Evolutionary conservation across 495 filamentous ascomycete species (phyloP).

Genomic region (Lasiosphaeris hirsuta): DNA sequence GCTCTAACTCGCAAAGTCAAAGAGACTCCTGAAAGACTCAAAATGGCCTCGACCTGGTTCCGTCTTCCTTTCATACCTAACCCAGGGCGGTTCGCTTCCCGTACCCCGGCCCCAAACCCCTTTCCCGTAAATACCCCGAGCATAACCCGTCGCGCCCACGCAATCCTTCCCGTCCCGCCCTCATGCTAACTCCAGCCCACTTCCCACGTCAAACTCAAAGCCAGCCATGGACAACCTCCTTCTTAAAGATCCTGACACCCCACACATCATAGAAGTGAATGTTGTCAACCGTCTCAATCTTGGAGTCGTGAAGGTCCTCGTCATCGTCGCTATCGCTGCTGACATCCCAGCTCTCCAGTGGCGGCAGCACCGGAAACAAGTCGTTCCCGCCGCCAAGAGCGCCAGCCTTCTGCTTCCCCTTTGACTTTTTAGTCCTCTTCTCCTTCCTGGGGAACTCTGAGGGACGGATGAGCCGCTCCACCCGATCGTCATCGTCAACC

Average conservation of each 20-base stretch:
- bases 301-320: conserved; percentile 13
- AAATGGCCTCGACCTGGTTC: too few species aligned
- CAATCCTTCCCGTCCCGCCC: too few species aligned
- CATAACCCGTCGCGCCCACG: too few species aligned
- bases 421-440: conserved; percentile 24
- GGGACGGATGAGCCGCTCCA: conserved; percentile 41
- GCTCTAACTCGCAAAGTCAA: neutral
- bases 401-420: conserved; percentile 30
- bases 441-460: conserved; percentile 23
- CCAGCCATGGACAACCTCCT: conserved; percentile 42
- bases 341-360: conserved; percentile 21
- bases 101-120: too few species aligned
- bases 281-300: conserved; percentile 37
- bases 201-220: conserved; percentile 22
- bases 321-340: conserved; percentile 36
- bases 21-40: neutral
- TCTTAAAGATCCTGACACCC: conserved; percentile 49
- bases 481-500: conserved; percentile 40
- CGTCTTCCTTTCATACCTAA: too few species aligned
- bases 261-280: conserved; percentile 45
- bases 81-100: too few species aligned
- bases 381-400: conserved; percentile 5
- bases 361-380: conserved; percentile 20
- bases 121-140: too few species aligned
- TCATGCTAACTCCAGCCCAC: neutral